These are phyloP conservation scores for Abrus precatorius DNA, from an alignment of 306 rosid species.

Conservation along the genomic window DNA sequence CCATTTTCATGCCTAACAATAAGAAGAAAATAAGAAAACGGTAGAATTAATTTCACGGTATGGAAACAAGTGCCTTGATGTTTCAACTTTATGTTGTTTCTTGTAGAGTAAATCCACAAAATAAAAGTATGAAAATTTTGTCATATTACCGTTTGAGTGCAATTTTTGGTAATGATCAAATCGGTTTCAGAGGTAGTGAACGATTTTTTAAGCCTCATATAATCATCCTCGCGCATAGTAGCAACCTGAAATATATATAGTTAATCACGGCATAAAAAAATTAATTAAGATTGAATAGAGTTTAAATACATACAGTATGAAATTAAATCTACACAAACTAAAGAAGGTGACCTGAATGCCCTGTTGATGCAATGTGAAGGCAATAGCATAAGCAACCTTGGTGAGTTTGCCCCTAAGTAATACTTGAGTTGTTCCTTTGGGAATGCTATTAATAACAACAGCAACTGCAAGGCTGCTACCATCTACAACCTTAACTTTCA, in stretches of 20 bases:
- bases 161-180: slow-evolving; percentile 52
- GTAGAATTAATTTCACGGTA: background rate
- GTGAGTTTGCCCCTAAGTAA: slow-evolving; percentile 72
- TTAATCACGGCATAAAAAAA: background rate
- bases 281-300: background rate
- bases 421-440: slow-evolving; percentile 70
- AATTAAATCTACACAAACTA: background rate
- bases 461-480: slow-evolving; percentile 77
- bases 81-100: background rate
- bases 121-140: background rate
- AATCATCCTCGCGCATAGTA: slow-evolving; percentile 53
- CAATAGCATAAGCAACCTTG: slow-evolving; percentile 74
- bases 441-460: slow-evolving; percentile 64
- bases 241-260: slow-evolving; percentile 55
- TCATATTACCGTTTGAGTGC: slow-evolving; percentile 57
- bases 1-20: background rate
- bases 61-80: background rate
- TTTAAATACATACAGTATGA: background rate
- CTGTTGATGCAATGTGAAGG: slow-evolving; percentile 58
- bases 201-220: slow-evolving; percentile 63
- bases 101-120: background rate
- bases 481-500: slow-evolving; percentile 78
- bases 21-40: background rate
- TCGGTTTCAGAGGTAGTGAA: slow-evolving; percentile 41
- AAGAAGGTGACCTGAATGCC: slow-evolving; percentile 61